Evolutionary conservation across 371 early-diverging fungal species (phyloP).

Genomic region (Mucor plumbeus): DNA sequence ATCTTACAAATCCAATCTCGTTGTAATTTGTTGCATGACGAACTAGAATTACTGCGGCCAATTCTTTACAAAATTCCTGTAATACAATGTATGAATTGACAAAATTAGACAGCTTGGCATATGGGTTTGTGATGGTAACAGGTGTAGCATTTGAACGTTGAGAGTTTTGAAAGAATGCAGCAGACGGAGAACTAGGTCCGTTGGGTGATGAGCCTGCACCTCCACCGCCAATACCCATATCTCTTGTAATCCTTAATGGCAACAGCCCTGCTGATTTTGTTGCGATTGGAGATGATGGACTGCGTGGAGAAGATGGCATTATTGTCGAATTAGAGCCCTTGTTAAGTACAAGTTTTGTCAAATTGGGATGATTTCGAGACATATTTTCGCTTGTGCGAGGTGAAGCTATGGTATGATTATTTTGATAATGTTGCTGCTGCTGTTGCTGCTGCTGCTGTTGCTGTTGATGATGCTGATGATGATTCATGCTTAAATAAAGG

Average conservation of each 20-base stretch:
- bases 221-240: slow-evolving; percentile 27
- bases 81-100: slow-evolving; percentile 66
- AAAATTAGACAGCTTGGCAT: slow-evolving; percentile 61
- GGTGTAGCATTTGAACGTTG: slow-evolving; percentile 57
- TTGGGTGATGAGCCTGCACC: slow-evolving; percentile 28
- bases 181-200: slow-evolving; percentile 41
- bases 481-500: neutral
- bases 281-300: slow-evolving; percentile 39
- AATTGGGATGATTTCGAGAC: slow-evolving; percentile 14
- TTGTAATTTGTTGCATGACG: slow-evolving; percentile 55
- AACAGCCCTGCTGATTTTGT: slow-evolving; percentile 41
- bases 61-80: slow-evolving; percentile 72
- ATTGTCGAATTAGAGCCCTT: slow-evolving; percentile 28
- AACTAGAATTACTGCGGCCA: slow-evolving; percentile 66
- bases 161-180: slow-evolving; percentile 49
- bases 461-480: slow-evolving; percentile 18
- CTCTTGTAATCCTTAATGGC: slow-evolving; percentile 28
- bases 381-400: slow-evolving; percentile 11
- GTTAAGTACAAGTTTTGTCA: slow-evolving; percentile 44
- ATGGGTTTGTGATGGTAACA: slow-evolving; percentile 58
- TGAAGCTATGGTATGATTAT: neutral
- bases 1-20: slow-evolving; percentile 41
- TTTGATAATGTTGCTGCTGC: neutral
- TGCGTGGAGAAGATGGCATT: slow-evolving; percentile 29
- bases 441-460: neutral